Conservation (phyloP, 2,329 filamentous ascomycete genomes). For the Thermomyces lanuginosus region DNA sequence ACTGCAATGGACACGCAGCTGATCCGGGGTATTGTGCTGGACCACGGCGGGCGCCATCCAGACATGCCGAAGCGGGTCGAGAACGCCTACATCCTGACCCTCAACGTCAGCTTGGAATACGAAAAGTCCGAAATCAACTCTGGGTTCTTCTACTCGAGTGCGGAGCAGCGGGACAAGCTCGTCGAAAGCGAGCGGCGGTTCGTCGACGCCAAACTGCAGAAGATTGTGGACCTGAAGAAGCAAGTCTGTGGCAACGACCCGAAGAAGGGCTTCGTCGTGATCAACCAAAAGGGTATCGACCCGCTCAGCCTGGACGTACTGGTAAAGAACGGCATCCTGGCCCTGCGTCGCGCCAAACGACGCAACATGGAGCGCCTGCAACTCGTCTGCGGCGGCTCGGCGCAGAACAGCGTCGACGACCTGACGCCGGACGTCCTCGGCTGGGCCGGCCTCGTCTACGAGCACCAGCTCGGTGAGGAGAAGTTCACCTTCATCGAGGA, state of each 20-base stretch:
- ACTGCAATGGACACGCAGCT: slow-evolving; percentile 91
- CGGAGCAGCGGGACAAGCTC: slow-evolving; percentile 91
- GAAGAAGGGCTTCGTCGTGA: slow-evolving; percentile 90
- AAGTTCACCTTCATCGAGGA: slow-evolving; percentile 99
- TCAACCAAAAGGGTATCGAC: slow-evolving; percentile 99
- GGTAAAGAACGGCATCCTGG: slow-evolving; percentile 95
- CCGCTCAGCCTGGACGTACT: slow-evolving; percentile 88
- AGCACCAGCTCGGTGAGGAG: slow-evolving; percentile 94
- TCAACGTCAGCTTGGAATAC: slow-evolving; percentile 95
- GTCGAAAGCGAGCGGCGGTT: slow-evolving; percentile 94
- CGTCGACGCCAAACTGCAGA: slow-evolving; percentile 88
- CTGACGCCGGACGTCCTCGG: slow-evolving; percentile 74
- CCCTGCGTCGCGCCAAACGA: slow-evolving; percentile 83
- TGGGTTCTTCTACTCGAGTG: slow-evolving; percentile 94
- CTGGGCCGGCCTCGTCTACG: slow-evolving; percentile 92
- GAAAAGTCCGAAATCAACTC: slow-evolving; percentile 99
- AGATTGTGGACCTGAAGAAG: slow-evolving; percentile 97
- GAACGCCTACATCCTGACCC: slow-evolving; percentile 84
- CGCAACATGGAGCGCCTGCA: slow-evolving; percentile 98
- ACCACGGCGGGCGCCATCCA: slow-evolving; percentile 89
- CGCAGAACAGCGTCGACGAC: slow-evolving; percentile 95
- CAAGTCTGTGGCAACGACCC: slow-evolving; percentile 84
- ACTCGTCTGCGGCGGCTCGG: slow-evolving; percentile 74
- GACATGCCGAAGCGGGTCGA: slow-evolving; percentile 96
- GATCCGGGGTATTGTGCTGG: slow-evolving; percentile 79